Conservation (phyloP, 345 rosid genomes). For the Balakata baccata region DNA sequence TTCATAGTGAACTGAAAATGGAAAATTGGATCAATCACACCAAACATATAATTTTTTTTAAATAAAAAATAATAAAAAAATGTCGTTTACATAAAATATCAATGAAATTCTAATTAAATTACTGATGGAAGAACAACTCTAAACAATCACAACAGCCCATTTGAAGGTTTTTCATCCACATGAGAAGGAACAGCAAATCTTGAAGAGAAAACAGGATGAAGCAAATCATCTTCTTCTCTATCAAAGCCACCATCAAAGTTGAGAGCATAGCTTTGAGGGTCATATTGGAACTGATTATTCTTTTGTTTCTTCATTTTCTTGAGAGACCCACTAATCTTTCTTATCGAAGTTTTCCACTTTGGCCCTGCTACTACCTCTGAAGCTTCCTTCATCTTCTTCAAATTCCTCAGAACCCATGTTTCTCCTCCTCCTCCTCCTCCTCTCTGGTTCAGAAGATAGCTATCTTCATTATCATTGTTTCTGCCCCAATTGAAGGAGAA, state of each 20-base stretch:
- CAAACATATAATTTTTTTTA: too few species aligned
- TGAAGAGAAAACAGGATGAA: conserved; percentile 27
- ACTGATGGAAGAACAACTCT: not conserved
- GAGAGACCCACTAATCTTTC: conserved; percentile 39
- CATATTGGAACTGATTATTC: conserved; percentile 37
- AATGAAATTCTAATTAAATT: too few species aligned
- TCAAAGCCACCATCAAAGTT: conserved; percentile 57
- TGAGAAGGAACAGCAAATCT: conserved; percentile 28
- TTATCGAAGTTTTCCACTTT: conserved; percentile 49
- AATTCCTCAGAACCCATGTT: conserved; percentile 33
- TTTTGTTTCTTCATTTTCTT: conserved; percentile 22
- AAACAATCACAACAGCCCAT: not conserved
- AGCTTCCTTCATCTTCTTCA: conserved; percentile 42
- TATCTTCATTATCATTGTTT: not conserved
- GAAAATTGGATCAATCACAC: too few species aligned
- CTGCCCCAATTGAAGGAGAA: conserved; percentile 35
- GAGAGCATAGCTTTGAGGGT: conserved; percentile 54
- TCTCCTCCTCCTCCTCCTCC: not conserved
- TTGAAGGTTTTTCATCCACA: not conserved
- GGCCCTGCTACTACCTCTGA: conserved; percentile 54
- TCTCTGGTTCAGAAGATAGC: conserved; percentile 17
- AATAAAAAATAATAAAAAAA: too few species aligned
- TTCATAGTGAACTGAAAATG: too few species aligned
- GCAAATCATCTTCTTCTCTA: conserved; percentile 27
- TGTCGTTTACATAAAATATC: too few species aligned